A percentile compares a stretch with the other conserved stretches of the same genome.
These are phyloP conservation scores for Amoebophrya sp. DNA, from an alignment of 169 alveolate genomes.

Conservation along the genomic window DNA sequence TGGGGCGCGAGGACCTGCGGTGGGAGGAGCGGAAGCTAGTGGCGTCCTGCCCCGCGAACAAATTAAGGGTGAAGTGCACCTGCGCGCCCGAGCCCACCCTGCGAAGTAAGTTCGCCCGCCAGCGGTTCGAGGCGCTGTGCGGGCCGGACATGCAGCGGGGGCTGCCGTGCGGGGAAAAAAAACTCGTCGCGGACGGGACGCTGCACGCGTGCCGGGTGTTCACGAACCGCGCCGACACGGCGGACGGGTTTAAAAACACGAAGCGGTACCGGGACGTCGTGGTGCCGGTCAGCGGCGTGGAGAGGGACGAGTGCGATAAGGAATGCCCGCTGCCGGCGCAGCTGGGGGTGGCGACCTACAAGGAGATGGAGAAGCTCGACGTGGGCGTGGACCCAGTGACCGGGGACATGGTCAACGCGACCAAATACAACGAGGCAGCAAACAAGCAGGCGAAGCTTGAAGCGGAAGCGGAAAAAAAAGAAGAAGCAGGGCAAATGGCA, in stretches of 20 bases:
- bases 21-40: not conserved
- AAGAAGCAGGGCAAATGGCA: not conserved
- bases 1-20: not conserved
- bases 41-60: not conserved
- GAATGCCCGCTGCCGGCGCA: not conserved
- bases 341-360: not conserved
- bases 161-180: not conserved
- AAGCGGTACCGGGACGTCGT: not conserved
- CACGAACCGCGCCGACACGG: not conserved
- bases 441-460: not conserved
- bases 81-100: not conserved
- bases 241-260: not conserved
- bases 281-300: not conserved
- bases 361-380: not conserved
- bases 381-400: not conserved
- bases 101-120: not conserved
- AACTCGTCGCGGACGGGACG: not conserved
- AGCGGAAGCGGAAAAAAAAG: not conserved
- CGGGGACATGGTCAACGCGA: not conserved
- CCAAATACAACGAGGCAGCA: not conserved
- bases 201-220: not conserved
- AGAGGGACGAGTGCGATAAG: not conserved
- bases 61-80: not conserved
- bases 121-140: not conserved
- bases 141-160: not conserved